Evolutionary conservation across 768 basidiomycete species (phyloP), one percentile per base, ranked within the genome.

Genomic region (Phylloporus sp.): DNA sequence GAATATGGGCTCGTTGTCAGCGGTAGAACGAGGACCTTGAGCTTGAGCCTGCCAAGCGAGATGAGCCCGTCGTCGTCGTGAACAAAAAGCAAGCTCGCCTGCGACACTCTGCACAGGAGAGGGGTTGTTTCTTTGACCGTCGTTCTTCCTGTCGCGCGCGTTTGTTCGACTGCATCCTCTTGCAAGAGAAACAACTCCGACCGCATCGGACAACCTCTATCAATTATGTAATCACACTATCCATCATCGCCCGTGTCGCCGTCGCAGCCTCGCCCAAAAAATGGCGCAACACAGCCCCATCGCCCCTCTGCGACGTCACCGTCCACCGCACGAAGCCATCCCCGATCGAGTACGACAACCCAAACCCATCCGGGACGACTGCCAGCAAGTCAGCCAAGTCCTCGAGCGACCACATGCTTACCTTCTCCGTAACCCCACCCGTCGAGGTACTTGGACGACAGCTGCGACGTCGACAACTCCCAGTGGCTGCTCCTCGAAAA

Each of bases 391-490:
- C 48, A 59, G 58, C 59, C 35, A 8, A 20, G n/a, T 29, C 34
- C 13, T 22, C n/a, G n/a, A n/a, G n/a, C n/a, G 26, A 9, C 33
- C 48, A 23, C 24, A 0, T n/a, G 29, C 50, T 53, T 48, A 90
- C 89, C 89, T 77, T 95, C 90, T 8, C 93, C 92, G 62, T 97
- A 97, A 13, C 95, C 96, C 95, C 95, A 98, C 18, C 92, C 92
- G 56, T 94, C 90, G 27, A 99, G 71, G 65, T 77, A 93, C 41
- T 73, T 74, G 35, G 81, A 84, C 40, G 83, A 85, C 47, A 98
- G 70, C 67, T 96, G 90, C 52, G 84, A 86, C 17, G 96, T 99
- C 32, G 84, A 89, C 55, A 98, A 70, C 67, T 95, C 88, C 96
- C 96, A 99, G 65, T 95, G 88, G 51, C 65, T 80, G 35, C 84